phyloP scores from a whole-genome alignment of 1,284 basidiomycete genomes.

The Peniophora sp. region DNA sequence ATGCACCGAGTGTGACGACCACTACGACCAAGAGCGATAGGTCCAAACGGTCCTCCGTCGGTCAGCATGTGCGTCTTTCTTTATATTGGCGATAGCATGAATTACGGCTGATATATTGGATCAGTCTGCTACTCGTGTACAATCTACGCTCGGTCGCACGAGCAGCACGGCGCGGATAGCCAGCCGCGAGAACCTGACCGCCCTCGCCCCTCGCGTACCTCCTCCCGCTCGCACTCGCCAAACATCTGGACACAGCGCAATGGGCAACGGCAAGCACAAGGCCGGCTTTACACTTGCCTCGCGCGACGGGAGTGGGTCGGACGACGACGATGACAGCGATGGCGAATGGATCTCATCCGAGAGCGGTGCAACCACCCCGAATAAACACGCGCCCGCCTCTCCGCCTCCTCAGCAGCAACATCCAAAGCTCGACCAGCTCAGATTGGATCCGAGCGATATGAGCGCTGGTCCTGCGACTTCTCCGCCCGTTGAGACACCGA shows the following conservation, averaged over 20 bases:
- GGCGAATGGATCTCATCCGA: conserved; percentile 73
- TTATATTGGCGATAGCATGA: not conserved
- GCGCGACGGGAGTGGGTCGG: conserved; percentile 26
- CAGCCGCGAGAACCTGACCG: conserved; percentile 38
- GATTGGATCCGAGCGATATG: too few species aligned
- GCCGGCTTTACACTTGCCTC: conserved; percentile 51
- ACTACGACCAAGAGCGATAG: conserved; percentile 35
- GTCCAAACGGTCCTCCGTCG: conserved; percentile 35
- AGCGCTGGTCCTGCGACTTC: too few species aligned
- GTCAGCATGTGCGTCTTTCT: conserved; percentile 33
- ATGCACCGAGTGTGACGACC: conserved; percentile 24
- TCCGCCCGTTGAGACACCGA: too few species aligned
- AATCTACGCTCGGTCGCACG: conserved; percentile 28
- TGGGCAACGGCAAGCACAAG: conserved; percentile 31
- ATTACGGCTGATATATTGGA: not conserved
- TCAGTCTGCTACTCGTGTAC: conserved; percentile 20
- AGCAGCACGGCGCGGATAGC: conserved; percentile 43
- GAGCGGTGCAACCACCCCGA: conserved; percentile 64
- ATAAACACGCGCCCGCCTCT: conserved; percentile 21
- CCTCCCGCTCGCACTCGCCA: conserved; percentile 22
- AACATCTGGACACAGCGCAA: not conserved
- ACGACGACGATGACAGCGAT: conserved; percentile 33
- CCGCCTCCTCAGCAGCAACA: conserved; percentile 18
- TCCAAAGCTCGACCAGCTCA: conserved; percentile 12
- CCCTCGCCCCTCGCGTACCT: conserved; percentile 18